phyloP scores from a whole-genome alignment of 345 rosid genomes.

The Hibiscus tridactylites region DNA sequence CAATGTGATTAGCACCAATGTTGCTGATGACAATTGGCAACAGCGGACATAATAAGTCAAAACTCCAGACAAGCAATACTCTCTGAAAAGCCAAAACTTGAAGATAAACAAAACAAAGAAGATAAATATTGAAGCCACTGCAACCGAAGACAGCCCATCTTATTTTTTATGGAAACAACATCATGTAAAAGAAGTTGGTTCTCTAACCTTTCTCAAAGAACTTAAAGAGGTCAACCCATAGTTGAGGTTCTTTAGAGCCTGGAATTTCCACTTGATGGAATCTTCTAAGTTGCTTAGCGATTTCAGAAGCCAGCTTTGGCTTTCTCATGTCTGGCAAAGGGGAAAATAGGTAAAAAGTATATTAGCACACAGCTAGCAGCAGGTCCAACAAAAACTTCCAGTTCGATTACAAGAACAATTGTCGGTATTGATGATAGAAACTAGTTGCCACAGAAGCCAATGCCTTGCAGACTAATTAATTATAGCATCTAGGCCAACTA shows the following conservation, averaged over 20 bases:
- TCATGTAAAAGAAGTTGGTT: background rate
- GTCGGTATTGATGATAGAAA: no score
- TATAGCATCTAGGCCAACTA: background rate
- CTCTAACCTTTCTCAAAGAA: conserved; percentile 70
- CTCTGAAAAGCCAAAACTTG: background rate
- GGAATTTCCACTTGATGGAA: conserved; percentile 86
- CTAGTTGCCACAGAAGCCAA: background rate
- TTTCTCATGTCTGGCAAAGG: conserved; percentile 60
- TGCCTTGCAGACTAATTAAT: background rate
- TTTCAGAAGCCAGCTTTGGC: conserved; percentile 71
- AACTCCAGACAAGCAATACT: background rate
- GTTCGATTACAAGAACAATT: background rate
- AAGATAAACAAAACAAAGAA: background rate
- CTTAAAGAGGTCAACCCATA: conserved; percentile 79
- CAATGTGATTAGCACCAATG: background rate
- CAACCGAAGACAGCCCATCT: background rate
- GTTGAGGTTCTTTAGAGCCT: conserved; percentile 85
- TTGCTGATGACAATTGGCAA: background rate
- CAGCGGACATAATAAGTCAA: background rate
- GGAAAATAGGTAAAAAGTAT: background rate
- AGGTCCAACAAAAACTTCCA: background rate
- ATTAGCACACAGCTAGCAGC: background rate
- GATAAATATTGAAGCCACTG: background rate
- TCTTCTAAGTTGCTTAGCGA: conserved; percentile 69
- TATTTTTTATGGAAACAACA: background rate